phyloP scores from a whole-genome alignment of 495 filamentous ascomycete genomes.

The Penicillium flavigenum region DNA sequence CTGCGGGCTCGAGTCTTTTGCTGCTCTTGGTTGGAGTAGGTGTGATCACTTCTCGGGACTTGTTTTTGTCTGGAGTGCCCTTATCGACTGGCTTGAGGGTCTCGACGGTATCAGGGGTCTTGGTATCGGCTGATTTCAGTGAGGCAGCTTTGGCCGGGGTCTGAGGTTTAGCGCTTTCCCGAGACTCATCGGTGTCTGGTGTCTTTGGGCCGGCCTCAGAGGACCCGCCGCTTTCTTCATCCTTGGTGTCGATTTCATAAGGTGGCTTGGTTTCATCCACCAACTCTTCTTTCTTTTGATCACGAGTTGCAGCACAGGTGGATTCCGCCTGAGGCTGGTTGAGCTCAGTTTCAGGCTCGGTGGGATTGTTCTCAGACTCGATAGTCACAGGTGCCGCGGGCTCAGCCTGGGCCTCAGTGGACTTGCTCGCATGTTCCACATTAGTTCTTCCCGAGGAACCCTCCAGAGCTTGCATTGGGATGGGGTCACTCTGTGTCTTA shows the following conservation, averaged over 20 bases:
- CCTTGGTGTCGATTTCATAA: not conserved
- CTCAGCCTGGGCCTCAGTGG: not conserved
- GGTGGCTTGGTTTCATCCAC: not conserved
- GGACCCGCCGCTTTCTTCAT: not conserved
- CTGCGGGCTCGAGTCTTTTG: not conserved
- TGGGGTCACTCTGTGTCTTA: not conserved
- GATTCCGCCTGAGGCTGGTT: not conserved
- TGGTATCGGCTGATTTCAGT: not conserved
- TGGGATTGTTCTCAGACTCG: not conserved
- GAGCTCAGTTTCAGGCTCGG: not conserved
- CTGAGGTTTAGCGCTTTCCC: not conserved
- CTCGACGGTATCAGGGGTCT: not conserved
- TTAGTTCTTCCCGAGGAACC: not conserved
- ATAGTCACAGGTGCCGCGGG: not conserved
- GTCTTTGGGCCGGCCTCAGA: not conserved
- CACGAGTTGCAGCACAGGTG: not conserved
- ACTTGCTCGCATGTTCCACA: not conserved
- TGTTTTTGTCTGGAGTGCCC: not conserved
- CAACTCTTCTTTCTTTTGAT: not conserved
- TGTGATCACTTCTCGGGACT: not conserved
- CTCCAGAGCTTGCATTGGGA: not conserved
- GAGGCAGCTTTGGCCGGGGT: not conserved
- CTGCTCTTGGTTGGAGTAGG: not conserved
- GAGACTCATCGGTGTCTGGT: not conserved
- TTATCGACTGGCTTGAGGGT: not conserved